Evolutionary conservation across 225 moss, liverwort and hornwort genomes (phyloP).

Genomic region (Ulota crispa): DNA sequence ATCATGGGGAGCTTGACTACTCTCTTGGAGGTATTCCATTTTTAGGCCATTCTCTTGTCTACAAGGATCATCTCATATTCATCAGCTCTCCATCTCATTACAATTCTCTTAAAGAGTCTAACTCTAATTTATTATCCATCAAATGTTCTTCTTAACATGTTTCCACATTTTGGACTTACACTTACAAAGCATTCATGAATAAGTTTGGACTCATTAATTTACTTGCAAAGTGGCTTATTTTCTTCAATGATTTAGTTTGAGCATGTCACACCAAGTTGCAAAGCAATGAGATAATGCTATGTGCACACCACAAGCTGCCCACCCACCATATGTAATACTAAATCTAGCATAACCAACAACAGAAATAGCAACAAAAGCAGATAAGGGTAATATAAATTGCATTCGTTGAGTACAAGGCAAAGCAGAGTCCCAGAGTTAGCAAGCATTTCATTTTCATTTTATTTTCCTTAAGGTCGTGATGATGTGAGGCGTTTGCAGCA

Average conservation of each 20-base stretch:
- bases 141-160: not conserved
- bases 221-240: not conserved
- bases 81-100: not conserved
- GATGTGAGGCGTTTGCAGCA: constrained; percentile 35
- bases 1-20: constrained; percentile 75
- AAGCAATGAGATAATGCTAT: too few species aligned
- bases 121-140: not conserved
- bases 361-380: too few species aligned
- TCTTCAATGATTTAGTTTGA: not conserved
- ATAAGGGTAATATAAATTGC: too few species aligned
- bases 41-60: not conserved
- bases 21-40: constrained; percentile 45
- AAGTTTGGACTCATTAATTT: not conserved
- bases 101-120: not conserved
- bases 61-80: not conserved
- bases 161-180: not conserved
- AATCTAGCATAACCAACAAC: too few species aligned
- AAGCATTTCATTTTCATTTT: not conserved
- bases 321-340: too few species aligned
- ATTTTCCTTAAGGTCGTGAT: not conserved
- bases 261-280: too few species aligned
- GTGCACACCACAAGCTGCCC: too few species aligned
- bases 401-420: too few species aligned
- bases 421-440: too few species aligned
- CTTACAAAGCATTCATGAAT: not conserved